Percentiles rank a stretch among this genome's conserved stretches.
Evolutionary conservation across 2,329 filamentous ascomycete species (phyloP).

Genomic region (Purpureocillium takamizusanense): DNA sequence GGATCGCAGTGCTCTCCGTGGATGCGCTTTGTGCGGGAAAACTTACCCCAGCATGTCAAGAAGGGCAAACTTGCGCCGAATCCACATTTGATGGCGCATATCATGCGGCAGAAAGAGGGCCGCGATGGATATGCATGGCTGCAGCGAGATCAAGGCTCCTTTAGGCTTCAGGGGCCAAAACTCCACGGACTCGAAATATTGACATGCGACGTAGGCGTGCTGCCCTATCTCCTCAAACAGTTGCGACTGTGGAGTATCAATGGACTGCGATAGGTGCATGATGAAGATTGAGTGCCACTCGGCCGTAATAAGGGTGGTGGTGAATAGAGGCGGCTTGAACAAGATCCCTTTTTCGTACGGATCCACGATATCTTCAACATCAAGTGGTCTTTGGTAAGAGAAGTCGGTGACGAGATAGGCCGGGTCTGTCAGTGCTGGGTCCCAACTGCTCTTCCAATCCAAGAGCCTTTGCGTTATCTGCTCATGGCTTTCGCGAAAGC

Average conservation of each 20-base stretch:
- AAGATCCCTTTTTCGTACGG: slow-evolving; percentile 63
- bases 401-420: slow-evolving; percentile 57
- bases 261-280: slow-evolving; percentile 71
- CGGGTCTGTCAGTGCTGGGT: slow-evolving; percentile 52
- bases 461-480: slow-evolving; percentile 37
- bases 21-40: not conserved
- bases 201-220: slow-evolving; percentile 62
- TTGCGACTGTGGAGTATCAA: slow-evolving; percentile 42
- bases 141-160: slow-evolving; percentile 63
- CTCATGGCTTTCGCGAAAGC: slow-evolving; percentile 55
- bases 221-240: slow-evolving; percentile 44
- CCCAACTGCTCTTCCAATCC: slow-evolving; percentile 47
- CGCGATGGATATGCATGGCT: slow-evolving; percentile 68
- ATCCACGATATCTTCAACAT: slow-evolving; percentile 61
- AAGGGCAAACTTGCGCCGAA: slow-evolving; percentile 66
- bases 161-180: slow-evolving; percentile 61
- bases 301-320: slow-evolving; percentile 63
- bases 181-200: slow-evolving; percentile 71
- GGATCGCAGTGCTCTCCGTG: not conserved
- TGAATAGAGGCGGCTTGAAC: slow-evolving; percentile 61
- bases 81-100: slow-evolving; percentile 65
- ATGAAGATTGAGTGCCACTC: slow-evolving; percentile 73
- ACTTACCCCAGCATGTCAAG: slow-evolving; percentile 72
- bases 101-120: slow-evolving; percentile 75
- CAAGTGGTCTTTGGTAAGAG: slow-evolving; percentile 38